Evolutionary conservation across 2,329 filamentous ascomycete genomes (phyloP).

Genomic region (Arthrinium phaeospermum): DNA sequence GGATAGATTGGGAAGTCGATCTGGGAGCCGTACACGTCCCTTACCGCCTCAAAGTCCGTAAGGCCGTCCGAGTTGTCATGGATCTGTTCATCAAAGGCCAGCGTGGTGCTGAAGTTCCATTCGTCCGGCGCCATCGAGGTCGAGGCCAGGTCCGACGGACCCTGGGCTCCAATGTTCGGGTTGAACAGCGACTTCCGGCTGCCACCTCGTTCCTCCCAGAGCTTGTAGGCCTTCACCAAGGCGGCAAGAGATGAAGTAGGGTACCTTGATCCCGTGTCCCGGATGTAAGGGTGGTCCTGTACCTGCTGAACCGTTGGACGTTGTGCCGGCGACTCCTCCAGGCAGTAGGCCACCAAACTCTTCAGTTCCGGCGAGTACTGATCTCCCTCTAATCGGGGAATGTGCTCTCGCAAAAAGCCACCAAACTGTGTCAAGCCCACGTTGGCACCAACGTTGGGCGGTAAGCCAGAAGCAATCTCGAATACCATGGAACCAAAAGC

Average conservation of each 20-base stretch:
- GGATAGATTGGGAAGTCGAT: slow-evolving; percentile 57
- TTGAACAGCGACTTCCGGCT: slow-evolving; percentile 68
- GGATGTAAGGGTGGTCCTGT: slow-evolving; percentile 72
- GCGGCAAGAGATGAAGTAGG: slow-evolving; percentile 68
- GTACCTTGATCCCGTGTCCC: slow-evolving; percentile 64
- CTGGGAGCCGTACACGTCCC: slow-evolving; percentile 64
- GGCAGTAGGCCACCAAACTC: slow-evolving; percentile 74
- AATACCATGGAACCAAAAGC: slow-evolving; percentile 82
- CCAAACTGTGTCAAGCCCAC: slow-evolving; percentile 59
- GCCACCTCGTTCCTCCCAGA: slow-evolving; percentile 78
- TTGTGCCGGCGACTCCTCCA: slow-evolving; percentile 70
- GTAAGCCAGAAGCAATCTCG: slow-evolving; percentile 79
- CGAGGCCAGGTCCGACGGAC: slow-evolving; percentile 50
- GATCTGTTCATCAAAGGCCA: slow-evolving; percentile 66
- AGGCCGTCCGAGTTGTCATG: slow-evolving; percentile 54
- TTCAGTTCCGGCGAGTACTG: slow-evolving; percentile 73
- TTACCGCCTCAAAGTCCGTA: slow-evolving; percentile 58
- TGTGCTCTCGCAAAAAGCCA: slow-evolving; percentile 63
- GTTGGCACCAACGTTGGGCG: slow-evolving; percentile 69
- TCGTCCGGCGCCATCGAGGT: slow-evolving; percentile 60
- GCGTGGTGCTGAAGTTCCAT: slow-evolving; percentile 72
- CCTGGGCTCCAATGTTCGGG: slow-evolving; percentile 63
- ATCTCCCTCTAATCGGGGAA: slow-evolving; percentile 73
- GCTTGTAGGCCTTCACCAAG: slow-evolving; percentile 73
- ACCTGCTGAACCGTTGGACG: slow-evolving; percentile 74